Evolutionary conservation across 2,329 filamentous ascomycete genomes (phyloP).

Genomic region (Microsporum ferrugineum): DNA sequence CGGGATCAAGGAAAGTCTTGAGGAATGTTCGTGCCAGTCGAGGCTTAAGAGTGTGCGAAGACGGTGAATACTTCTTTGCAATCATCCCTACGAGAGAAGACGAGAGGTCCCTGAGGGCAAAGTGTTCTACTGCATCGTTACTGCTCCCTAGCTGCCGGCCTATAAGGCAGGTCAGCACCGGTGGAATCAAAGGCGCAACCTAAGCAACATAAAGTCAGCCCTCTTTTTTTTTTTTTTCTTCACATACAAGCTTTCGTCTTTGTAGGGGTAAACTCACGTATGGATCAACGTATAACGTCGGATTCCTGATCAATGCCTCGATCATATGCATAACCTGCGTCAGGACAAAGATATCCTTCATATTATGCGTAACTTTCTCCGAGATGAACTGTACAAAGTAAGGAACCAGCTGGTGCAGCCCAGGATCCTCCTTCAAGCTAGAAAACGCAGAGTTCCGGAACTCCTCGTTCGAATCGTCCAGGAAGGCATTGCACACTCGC

Average conservation of each 20-base stretch:
- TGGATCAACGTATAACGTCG: constrained; percentile 61
- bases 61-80: constrained; percentile 66
- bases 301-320: constrained; percentile 71
- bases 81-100: constrained; percentile 72
- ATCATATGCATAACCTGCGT: constrained; percentile 87
- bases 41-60: constrained; percentile 70
- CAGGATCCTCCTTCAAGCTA: constrained; percentile 77
- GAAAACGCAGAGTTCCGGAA: constrained; percentile 76
- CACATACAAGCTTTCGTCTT: neutral
- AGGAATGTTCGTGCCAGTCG: constrained; percentile 87
- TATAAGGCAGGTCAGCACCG: constrained; percentile 83
- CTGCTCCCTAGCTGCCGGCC: constrained; percentile 62
- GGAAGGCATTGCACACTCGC: constrained; percentile 77
- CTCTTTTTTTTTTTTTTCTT: neutral
- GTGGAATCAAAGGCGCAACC: constrained; percentile 61
- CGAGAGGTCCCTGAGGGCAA: constrained; percentile 71
- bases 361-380: constrained; percentile 86
- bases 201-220: constrained; percentile 15
- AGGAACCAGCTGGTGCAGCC: constrained; percentile 85
- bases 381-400: constrained; percentile 96
- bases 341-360: constrained; percentile 80
- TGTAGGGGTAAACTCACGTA: constrained; percentile 38
- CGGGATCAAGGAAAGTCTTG: constrained; percentile 80
- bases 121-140: constrained; percentile 48
- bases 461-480: constrained; percentile 73